Evolutionary conservation across 106 monocot genomes (phyloP), one percentile per base, ranked within the genome.

Genomic region (Gastrodia elata): DNA sequence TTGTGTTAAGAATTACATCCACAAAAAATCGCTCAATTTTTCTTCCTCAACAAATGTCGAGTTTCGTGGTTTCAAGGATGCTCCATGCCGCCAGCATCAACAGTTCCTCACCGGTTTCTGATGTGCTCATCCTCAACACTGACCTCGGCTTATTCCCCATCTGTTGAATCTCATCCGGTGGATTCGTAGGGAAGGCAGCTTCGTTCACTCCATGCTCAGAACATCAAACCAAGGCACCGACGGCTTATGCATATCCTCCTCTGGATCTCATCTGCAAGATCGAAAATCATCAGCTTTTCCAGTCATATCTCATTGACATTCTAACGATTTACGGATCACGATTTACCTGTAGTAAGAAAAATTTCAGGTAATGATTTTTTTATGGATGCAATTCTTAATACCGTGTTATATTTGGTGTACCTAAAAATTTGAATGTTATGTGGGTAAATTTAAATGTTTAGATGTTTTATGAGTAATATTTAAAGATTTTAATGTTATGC

Each of bases 161-260:
- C 88, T 91, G 24, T 87, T 82, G 28, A 91, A 98, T 80, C 90
- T 98, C 78, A 65, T 91, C 56, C 75, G 76, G 16, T 98, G 97
- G 93, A 79, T 98, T 59, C 78, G 71, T 43, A 70, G 86, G 26
- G 84, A 98, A 78, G 93, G 93, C 33, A 93, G 97, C n/a, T 85
- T 88, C 84, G 93, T 98, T 25, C 93, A 98, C 74, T 93, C 91
- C 30, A 78, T 64, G 56, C 80, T 98, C 74, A 78, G 65, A 67
- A 78, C 89, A n/a, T 57, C 80, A 24, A 78, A 85, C 68, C 28
- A 72, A 39, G 16, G 58, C 7, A 40, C 80, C 46, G 36, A 79
- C 14, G 92, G 92, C 4, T 80, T 92, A 43, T 86, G 88, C 2
- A 37, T 97, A 40, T 78, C 46, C 57, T 41, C 22, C 64, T 44